Conservation (phyloP, 1,284 basidiomycete genomes). For the Bjerkandera adusta region DNA sequence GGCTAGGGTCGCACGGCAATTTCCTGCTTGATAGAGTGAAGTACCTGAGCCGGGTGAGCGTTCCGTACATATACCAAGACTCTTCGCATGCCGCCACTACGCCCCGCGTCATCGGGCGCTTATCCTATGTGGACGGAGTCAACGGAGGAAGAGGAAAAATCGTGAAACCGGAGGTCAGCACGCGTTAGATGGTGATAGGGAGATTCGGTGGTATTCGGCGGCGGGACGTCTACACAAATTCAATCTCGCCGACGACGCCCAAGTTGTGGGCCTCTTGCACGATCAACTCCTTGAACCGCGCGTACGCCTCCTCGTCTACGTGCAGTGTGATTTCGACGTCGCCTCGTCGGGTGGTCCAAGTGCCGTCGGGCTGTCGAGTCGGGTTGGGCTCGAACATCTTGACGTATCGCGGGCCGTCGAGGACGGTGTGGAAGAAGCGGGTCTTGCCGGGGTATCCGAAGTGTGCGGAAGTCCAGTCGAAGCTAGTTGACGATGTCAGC, state of each 20-base stretch:
- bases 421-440: constrained; percentile 17
- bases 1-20: too few relatives aligned
- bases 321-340: constrained; percentile 13
- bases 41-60: too few relatives aligned
- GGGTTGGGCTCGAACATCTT: constrained; percentile 21
- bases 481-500: constrained; percentile 9
- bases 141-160: too few relatives aligned
- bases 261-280: neutral
- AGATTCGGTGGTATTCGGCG: too few relatives aligned
- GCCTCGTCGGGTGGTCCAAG: constrained; percentile 4
- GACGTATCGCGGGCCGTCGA: constrained; percentile 14
- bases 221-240: neutral
- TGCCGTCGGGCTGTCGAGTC: constrained; percentile 13
- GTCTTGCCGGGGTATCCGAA: constrained; percentile 18
- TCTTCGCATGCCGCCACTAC: too few relatives aligned
- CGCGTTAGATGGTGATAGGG: too few relatives aligned
- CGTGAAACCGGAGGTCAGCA: too few relatives aligned
- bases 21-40: too few relatives aligned
- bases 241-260: constrained; percentile 4
- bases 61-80: too few relatives aligned
- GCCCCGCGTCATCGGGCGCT: too few relatives aligned
- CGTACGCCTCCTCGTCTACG: neutral
- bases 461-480: constrained; percentile 20
- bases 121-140: too few relatives aligned
- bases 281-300: constrained; percentile 2